Evolutionary conservation across 352 stramenopile genomes (phyloP).

Genomic region (Pythium angustatum): DNA sequence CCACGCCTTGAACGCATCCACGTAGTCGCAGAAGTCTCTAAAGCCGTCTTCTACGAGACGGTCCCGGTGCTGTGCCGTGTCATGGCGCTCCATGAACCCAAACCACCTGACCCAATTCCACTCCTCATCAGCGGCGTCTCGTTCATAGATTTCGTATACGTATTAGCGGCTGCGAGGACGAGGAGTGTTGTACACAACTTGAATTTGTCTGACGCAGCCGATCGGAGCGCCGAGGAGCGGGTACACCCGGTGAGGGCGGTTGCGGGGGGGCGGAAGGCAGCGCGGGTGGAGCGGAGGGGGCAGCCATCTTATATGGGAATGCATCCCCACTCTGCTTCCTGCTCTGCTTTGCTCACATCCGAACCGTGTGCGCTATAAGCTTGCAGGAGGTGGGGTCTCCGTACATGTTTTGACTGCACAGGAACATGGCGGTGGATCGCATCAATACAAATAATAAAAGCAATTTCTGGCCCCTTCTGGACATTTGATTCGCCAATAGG

Average conservation of each 20-base stretch:
- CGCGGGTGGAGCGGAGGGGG: background rate
- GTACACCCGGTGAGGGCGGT: background rate
- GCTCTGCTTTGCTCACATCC: constrained; percentile 9
- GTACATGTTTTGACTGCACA: background rate
- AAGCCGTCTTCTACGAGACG: constrained; percentile 5
- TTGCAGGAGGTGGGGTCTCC: background rate
- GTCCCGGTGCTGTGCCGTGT: constrained; percentile 3
- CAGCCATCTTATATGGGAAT: constrained; percentile 7
- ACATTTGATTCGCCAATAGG: no score
- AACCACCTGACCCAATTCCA: constrained; percentile 9
- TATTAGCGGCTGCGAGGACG: constrained; percentile 1
- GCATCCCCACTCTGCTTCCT: constrained; percentile 1
- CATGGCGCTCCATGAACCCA: background rate
- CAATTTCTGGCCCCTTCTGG: no score
- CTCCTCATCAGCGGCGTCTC: constrained; percentile 10
- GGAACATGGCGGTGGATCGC: background rate
- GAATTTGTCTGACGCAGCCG: background rate
- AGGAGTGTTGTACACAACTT: constrained; percentile 10
- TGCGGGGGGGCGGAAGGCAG: background rate
- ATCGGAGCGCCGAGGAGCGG: background rate
- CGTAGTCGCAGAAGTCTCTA: constrained; percentile 6
- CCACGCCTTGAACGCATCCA: constrained; percentile 1
- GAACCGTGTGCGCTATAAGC: constrained; percentile 5
- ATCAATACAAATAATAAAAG: background rate
- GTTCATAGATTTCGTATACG: constrained; percentile 4